A percentile compares a stretch with the other conserved stretches of the same genome.
These are phyloP conservation scores for Jamesozyma lodderae DNA, from an alignment of 805 yeast species.

Conservation along the genomic window DNA sequence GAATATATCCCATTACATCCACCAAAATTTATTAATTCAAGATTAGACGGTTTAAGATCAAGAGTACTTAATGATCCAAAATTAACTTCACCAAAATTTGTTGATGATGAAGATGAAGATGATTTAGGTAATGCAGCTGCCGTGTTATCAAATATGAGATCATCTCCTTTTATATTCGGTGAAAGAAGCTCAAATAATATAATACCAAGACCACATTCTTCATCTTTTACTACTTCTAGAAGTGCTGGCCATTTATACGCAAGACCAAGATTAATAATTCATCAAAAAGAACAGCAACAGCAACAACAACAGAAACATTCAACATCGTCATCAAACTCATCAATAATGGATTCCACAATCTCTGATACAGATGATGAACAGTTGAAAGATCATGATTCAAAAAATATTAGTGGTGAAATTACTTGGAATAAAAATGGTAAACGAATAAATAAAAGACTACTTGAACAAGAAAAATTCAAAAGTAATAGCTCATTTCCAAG, in stretches of 20 bases:
- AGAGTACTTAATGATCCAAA: conserved; percentile 23
- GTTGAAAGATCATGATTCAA: neutral
- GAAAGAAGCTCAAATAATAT: conserved; percentile 9
- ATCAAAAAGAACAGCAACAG: conserved; percentile 12
- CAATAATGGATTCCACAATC: neutral
- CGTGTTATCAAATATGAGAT: conserved; percentile 28
- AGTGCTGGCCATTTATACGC: conserved; percentile 9
- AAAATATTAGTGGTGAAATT: conserved; percentile 9
- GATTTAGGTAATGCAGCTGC: conserved; percentile 29
- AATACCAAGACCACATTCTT: conserved; percentile 23
- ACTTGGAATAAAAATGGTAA: conserved; percentile 32
- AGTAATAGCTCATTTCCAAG: neutral
- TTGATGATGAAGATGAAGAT: conserved; percentile 9
- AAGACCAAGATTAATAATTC: conserved; percentile 23
- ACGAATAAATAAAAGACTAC: conserved; percentile 18
- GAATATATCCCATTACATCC: conserved; percentile 19
- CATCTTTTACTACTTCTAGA: conserved; percentile 20
- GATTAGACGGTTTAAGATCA: conserved; percentile 25
- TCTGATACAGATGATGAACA: conserved; percentile 1
- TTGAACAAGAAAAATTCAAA: conserved; percentile 7
- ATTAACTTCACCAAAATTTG: conserved; percentile 8
- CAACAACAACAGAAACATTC: neutral
- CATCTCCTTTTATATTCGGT: conserved; percentile 25
- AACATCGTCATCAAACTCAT: neutral
- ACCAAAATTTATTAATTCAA: conserved; percentile 28